Conservation (phyloP, 768 basidiomycete genomes). For the Russula sp. region DNA sequence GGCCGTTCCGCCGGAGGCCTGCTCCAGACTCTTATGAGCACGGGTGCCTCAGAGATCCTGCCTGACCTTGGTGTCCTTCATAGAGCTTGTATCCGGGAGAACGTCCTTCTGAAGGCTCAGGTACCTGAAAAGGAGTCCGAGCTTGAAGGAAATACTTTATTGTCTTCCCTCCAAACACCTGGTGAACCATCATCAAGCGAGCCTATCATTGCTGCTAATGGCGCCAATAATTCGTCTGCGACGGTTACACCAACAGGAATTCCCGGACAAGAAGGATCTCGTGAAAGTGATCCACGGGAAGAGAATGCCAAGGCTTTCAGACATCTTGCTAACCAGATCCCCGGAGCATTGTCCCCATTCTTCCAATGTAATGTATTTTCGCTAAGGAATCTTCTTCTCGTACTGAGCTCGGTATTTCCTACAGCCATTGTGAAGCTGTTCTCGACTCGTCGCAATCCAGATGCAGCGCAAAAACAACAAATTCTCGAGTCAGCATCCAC, state of each 20-base stretch:
- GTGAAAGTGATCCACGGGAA: constrained; percentile 49
- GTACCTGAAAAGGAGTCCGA: constrained; percentile 39
- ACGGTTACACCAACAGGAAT: constrained; percentile 30
- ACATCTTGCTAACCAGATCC: constrained; percentile 76
- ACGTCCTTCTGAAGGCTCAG: constrained; percentile 67
- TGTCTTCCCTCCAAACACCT: constrained; percentile 50
- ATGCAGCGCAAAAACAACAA: constrained; percentile 71
- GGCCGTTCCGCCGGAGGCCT: constrained; percentile 71
- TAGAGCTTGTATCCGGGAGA: constrained; percentile 83
- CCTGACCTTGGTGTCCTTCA: constrained; percentile 75
- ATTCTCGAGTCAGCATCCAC: constrained; percentile 64
- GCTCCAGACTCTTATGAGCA: constrained; percentile 69
- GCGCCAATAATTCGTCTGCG: constrained; percentile 27
- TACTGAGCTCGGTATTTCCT: constrained; percentile 11
- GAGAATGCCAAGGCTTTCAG: constrained; percentile 74
- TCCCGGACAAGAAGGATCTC: constrained; percentile 32
- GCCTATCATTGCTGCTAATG: constrained; percentile 29
- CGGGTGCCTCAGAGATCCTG: constrained; percentile 61
- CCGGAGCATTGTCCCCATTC: constrained; percentile 72
- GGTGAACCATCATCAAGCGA: constrained; percentile 38
- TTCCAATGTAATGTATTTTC: constrained; percentile 66
- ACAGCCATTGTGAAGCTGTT: constrained; percentile 85
- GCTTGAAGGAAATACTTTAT: constrained; percentile 43
- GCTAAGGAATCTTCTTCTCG: not conserved
- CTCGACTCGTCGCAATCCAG: constrained; percentile 74